Conservation (phyloP, 176 grass and related monocot genomes). For the Phragmites australis region DNA sequence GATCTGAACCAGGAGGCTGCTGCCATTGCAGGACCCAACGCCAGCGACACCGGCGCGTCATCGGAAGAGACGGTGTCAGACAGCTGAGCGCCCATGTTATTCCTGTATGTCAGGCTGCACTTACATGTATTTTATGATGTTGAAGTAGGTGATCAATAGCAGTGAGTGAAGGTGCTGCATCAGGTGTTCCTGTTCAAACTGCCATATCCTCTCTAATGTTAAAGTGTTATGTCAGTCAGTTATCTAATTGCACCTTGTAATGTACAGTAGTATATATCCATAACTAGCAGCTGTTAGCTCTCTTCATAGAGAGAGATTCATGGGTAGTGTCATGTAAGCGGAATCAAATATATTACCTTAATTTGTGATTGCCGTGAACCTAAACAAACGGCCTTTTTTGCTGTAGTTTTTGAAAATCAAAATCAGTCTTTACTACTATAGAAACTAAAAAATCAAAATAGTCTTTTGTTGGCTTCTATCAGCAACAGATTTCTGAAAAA, state of each 20-base stretch:
- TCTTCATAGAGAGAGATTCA: neutral
- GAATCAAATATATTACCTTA: no score
- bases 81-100: constrained; percentile 29
- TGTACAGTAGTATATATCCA: neutral
- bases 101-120: neutral
- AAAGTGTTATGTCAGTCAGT: neutral
- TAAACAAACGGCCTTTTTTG: no score
- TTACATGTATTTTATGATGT: neutral
- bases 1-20: constrained; percentile 45
- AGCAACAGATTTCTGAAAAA: no score
- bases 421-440: no score
- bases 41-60: constrained; percentile 49
- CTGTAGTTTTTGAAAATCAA: no score
- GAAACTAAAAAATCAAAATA: no score
- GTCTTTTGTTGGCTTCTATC: no score
- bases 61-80: constrained; percentile 80
- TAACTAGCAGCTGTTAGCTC: neutral
- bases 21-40: constrained; percentile 25
- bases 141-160: neutral
- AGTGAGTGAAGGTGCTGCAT: neutral
- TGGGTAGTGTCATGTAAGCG: no score
- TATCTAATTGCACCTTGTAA: neutral
- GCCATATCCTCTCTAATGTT: neutral
- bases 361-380: no score
- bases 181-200: neutral